Evolutionary conservation across 2,329 filamentous ascomycete species (phyloP), one percentile per base, ranked within the genome.

Genomic region (Tetracladium maxilliforme): DNA sequence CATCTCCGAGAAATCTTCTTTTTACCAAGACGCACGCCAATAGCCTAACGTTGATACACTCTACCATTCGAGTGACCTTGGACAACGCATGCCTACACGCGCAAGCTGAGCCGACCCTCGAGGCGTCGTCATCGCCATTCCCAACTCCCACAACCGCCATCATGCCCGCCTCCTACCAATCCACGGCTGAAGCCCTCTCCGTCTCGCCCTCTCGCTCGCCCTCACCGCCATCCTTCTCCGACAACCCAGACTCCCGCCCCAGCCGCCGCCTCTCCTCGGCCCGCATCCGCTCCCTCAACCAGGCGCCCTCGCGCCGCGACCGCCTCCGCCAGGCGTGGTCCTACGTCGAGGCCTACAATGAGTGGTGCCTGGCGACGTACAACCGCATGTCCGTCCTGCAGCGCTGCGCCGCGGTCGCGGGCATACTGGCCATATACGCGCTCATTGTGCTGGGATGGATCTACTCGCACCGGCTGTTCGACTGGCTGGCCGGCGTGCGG

Each of bases 401-500:
- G 48, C 68, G 67, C 37, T 48, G 70, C 6, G 57, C 74, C 12
- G 47, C 64, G 9, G 30, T 61, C 4, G 67, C 54, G 14, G 51
- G 57, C 7, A 24, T 77, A 10, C 43, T 61, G 1, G 34, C 36
- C 11, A 31, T 59, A n/a, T 49, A 64, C 28, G 56, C 68, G 7
- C 42, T 81, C 9, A 54, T 61, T 15, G 54, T 92, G 26, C 53
- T 84, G 5, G 75, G 81, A 45, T 55, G 92, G 28, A 48, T 87
- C 33, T 90, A 81, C 58, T 82, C 75, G 34, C 75, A 87, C 47
- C 55, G 63, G 35, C 76, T 95, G 45, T 92, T 94, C 55, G 61
- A 66, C 17, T 71, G 64, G 49, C 59, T 95, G 27, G 67, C 63
- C 9, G 82, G 84, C 6, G 51, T 73, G 9, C 82, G 86, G 13